These are phyloP conservation scores for Zoysia pacifica DNA, from an alignment of 176 grass and related monocot genomes.

Conservation along the genomic window DNA sequence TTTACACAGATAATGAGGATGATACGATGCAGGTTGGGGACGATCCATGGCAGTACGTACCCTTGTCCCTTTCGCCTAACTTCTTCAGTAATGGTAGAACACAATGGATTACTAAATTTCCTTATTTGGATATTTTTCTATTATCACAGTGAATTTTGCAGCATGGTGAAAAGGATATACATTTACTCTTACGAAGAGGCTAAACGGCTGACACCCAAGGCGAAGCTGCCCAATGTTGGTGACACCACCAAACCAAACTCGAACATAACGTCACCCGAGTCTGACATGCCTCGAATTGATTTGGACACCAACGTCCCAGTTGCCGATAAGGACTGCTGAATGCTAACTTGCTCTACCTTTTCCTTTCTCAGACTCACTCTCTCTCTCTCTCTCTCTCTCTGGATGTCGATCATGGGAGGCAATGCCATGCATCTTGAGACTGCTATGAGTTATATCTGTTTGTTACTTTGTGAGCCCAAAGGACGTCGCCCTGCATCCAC, in stretches of 20 bases:
- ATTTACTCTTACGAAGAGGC: conserved; percentile 82
- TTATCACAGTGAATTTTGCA: conserved; percentile 66
- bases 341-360: conserved; percentile 34
- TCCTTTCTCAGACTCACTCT: not conserved
- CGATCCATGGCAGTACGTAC: conserved; percentile 69
- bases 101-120: not conserved
- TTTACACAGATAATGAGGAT: conserved; percentile 76
- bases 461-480: conserved; percentile 23
- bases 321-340: conserved; percentile 53
- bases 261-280: conserved; percentile 36
- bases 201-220: conserved; percentile 54
- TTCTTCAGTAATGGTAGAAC: not conserved
- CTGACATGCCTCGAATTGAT: conserved; percentile 41
- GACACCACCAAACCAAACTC: conserved; percentile 44
- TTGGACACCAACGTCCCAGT: conserved; percentile 24
- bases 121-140: not conserved
- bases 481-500: conserved; percentile 23
- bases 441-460: conserved; percentile 46
- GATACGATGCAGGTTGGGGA: conserved; percentile 84
- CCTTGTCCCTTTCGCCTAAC: not conserved
- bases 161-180: conserved; percentile 73
- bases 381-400: not conserved
- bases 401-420: conserved; percentile 44
- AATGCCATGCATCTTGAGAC: conserved; percentile 44
- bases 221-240: conserved; percentile 45